Conservation (phyloP, 805 yeast genomes). For the Sungouiozyma ichnusensis region DNA sequence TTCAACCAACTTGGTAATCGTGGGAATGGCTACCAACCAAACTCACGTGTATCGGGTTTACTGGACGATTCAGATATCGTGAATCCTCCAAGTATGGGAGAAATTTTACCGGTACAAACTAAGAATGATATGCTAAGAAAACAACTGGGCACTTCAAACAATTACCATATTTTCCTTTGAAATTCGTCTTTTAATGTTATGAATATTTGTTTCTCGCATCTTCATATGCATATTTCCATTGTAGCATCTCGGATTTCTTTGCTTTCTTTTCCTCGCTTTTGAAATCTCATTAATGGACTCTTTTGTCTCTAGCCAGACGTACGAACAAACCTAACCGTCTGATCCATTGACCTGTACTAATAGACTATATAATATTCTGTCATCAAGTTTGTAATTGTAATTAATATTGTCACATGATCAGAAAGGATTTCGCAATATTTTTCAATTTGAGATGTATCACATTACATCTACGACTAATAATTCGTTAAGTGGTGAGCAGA, state of each 20-base stretch:
- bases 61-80: conserved; percentile 18
- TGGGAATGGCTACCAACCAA: conserved; percentile 12
- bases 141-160: conserved; percentile 31
- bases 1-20: not conserved
- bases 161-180: conserved; percentile 18
- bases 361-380: not conserved
- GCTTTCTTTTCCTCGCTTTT: not conserved
- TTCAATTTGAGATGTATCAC: no score
- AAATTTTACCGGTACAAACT: conserved; percentile 27
- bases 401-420: not conserved
- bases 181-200: not conserved
- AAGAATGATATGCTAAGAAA: conserved; percentile 30
- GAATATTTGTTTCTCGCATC: not conserved
- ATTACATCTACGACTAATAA: no score
- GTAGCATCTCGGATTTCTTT: not conserved
- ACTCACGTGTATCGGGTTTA: conserved; percentile 21
- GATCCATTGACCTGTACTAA: not conserved
- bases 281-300: not conserved
- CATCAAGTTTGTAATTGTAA: not conserved
- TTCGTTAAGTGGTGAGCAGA: no score
- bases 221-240: not conserved
- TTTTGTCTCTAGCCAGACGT: not conserved
- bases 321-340: not conserved
- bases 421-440: no score
- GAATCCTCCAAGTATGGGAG: conserved; percentile 22